Conservation (phyloP, 73 alveolate genomes). For the Blepharisma stoltei region DNA sequence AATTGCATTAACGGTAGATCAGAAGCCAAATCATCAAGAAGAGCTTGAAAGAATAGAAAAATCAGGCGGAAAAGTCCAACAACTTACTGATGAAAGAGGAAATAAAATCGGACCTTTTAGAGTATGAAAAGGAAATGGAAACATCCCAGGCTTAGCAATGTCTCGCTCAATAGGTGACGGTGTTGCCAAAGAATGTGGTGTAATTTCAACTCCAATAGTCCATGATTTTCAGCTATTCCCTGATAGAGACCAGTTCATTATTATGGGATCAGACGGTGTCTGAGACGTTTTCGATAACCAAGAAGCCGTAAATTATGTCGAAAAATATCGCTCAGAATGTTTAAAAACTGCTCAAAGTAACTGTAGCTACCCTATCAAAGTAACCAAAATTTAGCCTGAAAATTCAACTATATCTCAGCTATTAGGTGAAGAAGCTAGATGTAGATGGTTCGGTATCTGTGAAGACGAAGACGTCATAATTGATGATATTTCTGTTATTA, state of each 20-base stretch:
- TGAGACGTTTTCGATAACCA: conserved; percentile 64
- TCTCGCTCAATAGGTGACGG: conserved; percentile 60
- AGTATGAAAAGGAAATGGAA: conserved; percentile 54
- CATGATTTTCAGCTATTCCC: conserved; percentile 46
- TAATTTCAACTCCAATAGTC: conserved; percentile 58
- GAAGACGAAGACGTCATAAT: conserved; percentile 25
- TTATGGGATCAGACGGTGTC: conserved; percentile 68
- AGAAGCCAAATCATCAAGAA: conserved; percentile 38
- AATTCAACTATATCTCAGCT: conserved; percentile 1
- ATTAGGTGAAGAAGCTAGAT: conserved; percentile 25
- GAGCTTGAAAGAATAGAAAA: conserved; percentile 64
- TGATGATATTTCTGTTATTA: conserved; percentile 16
- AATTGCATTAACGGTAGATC: conserved; percentile 18
- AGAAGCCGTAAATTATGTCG: conserved; percentile 45
- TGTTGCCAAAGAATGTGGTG: conserved; percentile 67
- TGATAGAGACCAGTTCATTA: conserved; percentile 62
- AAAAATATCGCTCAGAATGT: background rate
- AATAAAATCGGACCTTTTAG: conserved; percentile 48
- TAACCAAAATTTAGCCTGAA: background rate
- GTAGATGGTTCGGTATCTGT: conserved; percentile 1
- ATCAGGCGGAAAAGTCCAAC: conserved; percentile 67
- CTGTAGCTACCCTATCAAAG: background rate
- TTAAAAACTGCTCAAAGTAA: background rate
- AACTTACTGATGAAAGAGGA: conserved; percentile 60
- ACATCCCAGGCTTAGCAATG: conserved; percentile 64